Evolutionary conservation across 1,139 yeast species (phyloP), one percentile per base, ranked within the genome.

Genomic region (Suhomyces yuchorum): DNA sequence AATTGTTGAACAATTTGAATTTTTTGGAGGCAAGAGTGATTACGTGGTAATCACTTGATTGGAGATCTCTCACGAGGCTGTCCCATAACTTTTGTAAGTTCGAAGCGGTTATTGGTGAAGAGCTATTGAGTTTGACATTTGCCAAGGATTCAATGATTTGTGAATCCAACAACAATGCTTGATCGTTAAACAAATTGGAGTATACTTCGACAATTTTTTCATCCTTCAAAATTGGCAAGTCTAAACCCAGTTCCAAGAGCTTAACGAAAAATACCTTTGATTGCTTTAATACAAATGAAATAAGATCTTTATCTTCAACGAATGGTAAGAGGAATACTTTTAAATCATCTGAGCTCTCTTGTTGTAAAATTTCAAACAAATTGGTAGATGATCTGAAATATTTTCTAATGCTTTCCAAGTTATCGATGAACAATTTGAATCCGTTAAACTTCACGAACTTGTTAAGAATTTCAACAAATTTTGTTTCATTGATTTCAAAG

Each of bases 391-490:
- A 38, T 1, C 40, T n/a, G 28, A 68, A 53, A 48, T 64, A 68
- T 1, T 51, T 42, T 15, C 51, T 37, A 6, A 73, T 45, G 3
- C 50, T 26, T 1, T 61, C 65, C 9, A 71, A 47, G 43, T 79
- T 73, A 1, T 71, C 73, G 20, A 54, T 59, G 37, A 74, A 62
- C 15, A 78, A 53, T 0, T 56, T 48, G 42, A 54, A 51, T 0
- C 75, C 76, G 59, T 81, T 81, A 50, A 70, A 65, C 39, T 68
- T 71, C 26, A 73, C 65, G 54, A 80, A 81, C 51, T 66, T 70
- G 45, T 65, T 67, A 17, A 82, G 49, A 3, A 66, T 50, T 4
- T 57, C 55, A 24, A 75, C 52, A 54, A 78, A 69, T 1, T 59
- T 52, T 2, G 42, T 41, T 1, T 67, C 48, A 7, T 56, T 56